Conservation (phyloP, 169 alveolate genomes). For the Plasmodium cynomolgi region DNA sequence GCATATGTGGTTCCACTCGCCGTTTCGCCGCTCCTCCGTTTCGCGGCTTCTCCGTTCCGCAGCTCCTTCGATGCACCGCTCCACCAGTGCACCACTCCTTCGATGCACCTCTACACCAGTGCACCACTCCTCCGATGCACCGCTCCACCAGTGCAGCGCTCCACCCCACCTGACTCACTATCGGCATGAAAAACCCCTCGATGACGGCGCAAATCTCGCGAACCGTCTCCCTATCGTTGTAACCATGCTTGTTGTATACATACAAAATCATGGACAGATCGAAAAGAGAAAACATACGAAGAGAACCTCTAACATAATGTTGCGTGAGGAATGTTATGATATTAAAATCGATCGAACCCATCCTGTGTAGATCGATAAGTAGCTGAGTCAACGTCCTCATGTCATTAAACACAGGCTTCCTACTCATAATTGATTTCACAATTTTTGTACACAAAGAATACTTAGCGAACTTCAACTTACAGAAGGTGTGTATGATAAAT, state of each 20-base stretch:
- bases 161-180: slow-evolving; percentile 23
- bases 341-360: slow-evolving; percentile 28
- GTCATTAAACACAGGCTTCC: slow-evolving; percentile 8
- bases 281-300: slow-evolving; percentile 16
- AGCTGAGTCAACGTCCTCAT: slow-evolving; percentile 45
- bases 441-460: slow-evolving; percentile 42
- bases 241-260: slow-evolving; percentile 42
- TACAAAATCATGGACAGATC: slow-evolving; percentile 52
- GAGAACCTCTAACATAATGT: slow-evolving; percentile 15
- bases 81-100: too few species aligned
- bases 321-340: slow-evolving; percentile 47
- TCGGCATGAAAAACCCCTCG: slow-evolving; percentile 7
- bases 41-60: not conserved
- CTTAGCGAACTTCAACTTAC: slow-evolving; percentile 43
- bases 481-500: slow-evolving; percentile 38
- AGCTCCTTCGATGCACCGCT: too few species aligned
- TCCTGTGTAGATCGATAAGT: slow-evolving; percentile 55
- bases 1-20: not conserved
- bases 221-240: slow-evolving; percentile 34
- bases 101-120: not conserved
- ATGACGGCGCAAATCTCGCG: slow-evolving; percentile 5
- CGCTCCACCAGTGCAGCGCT: not conserved
- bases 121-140: not conserved
- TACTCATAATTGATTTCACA: slow-evolving; percentile 49
- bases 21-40: not conserved